Base-by-base conservation (phyloP, 2,329 filamentous ascomycete genomes). In the Talaromyces rugulosus region DNA sequence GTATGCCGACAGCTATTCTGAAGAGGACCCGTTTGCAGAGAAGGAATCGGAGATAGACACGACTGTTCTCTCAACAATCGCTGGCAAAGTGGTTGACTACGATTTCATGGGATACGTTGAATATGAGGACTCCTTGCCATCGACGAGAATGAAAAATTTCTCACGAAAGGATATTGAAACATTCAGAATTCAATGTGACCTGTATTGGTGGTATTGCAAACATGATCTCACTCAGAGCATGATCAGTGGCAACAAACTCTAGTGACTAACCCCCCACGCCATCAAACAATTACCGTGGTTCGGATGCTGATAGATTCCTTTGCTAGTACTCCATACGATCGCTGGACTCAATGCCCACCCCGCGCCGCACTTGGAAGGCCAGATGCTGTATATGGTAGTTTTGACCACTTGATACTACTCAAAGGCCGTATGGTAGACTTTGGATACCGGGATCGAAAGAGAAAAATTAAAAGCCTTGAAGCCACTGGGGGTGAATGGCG, bases 191-290 rank as follows among this genome's bases (percentile, higher is more conserved):
- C 82, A 95, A 44, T 87, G 90, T 66, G 95, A 98, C 75, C 78
- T 98, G 5, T 96, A 90, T 72, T 99, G 94, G 93, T 97, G 92
- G 90, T 97, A 93, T 73, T 89, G 86, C 69, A 96, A 96, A 75
- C 95, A 97, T 81, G 95, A 98, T 73, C 87, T 90, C 8, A 96
- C 94, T 68, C 94, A 97, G 74, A 92, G 91, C 72, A 86, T 97
- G 64, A 80, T 98, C 28, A 95, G 93, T 67, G 94, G 92, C 8
- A 93, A 94, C 50, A 84, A 84, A 64, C 80, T 96, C 54, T 88
- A 97, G 92, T 96, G 80, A 83, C 16, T 36, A n/a, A n/a, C n/a
- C 1, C 4, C 42, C 42, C 7, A 44, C 7, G 30, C 5, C 5
- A 54, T 8, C 18, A 36, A 4, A 12, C 44, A 27, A 27, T 27